Base-by-base conservation (phyloP, 495 filamentous ascomycete species). In the Glutinoglossum americanum region DNA sequence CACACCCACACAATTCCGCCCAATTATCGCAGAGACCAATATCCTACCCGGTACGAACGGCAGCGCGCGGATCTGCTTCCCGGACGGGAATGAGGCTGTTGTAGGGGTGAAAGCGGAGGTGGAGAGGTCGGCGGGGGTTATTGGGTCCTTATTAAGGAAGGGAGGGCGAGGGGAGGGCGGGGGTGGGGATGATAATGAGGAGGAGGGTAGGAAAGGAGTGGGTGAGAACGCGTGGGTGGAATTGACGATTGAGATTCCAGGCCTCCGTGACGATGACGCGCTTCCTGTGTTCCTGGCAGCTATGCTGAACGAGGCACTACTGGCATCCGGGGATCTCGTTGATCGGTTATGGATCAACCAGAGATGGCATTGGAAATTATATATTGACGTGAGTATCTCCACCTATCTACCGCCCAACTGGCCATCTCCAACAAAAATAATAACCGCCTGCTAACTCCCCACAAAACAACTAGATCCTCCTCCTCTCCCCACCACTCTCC, bases 71-170 rank as follows among this genome's bases (percentile, higher is more conserved):
- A 79, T 98, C 49, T 90, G 89, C 57, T 94, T 95, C 68, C 85
- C 87, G 13, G 92, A 97, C 66, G 93, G 93, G 47, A 90, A 85
- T 1, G 90, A 98, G 69, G 92, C 89, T 7, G 81, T 97, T 59
- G 90, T 94, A 23, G 92, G 92, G 33, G 82, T 96, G 53, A 97
- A 97, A 68, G 87, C 81, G 3, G 90, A 96, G 68, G 85, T 97
- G 7, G 87, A 95, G 71, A 78, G 75, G 68, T 84, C 81, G 10
- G 25, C 23, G 47, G 6, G 15, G 8, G 58, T 54, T 62, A 60
- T 44, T 70, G 65, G 56, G 65, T 66, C 35, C 58, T 64, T 30
- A 63, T 35, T n/a, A 39, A 19, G 45, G 17, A 48, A 64, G 58
- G 4, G 64, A 60, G 55, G 67, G 64, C 23, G 69, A 64, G 23